Evolutionary conservation across 177 flowering plant species (phyloP).

Genomic region (Vitis hybrid): DNA sequence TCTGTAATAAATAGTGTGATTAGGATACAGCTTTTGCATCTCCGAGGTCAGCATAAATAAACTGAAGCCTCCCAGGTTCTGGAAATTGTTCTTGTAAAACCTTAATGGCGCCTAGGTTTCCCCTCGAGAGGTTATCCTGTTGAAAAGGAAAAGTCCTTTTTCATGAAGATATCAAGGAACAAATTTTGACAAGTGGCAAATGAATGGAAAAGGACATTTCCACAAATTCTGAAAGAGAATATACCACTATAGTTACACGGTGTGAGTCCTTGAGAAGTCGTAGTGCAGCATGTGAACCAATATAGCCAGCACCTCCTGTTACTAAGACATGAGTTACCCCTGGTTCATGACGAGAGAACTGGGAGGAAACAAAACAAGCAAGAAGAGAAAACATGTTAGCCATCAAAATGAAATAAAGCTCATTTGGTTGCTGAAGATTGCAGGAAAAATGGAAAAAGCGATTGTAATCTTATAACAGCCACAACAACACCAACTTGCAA

Average conservation of each 20-base stretch:
- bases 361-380: conserved; percentile 8
- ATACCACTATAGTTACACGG: conserved; percentile 95
- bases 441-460: too few species aligned
- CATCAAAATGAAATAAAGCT: not conserved
- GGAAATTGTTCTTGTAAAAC: conserved; percentile 78
- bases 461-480: too few species aligned
- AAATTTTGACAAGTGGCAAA: not conserved
- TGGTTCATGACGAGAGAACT: conserved; percentile 74
- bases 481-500: too few species aligned
- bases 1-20: not conserved
- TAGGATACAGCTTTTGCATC: conserved; percentile 91
- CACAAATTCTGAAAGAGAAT: not conserved
- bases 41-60: conserved; percentile 92
- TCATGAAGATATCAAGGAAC: not conserved
- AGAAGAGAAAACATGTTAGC: not conserved
- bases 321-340: conserved; percentile 92
- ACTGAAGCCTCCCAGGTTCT: conserved; percentile 88
- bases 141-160: conserved; percentile 4
- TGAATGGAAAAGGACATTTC: not conserved
- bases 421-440: not conserved
- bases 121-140: conserved; percentile 95
- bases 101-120: conserved; percentile 84
- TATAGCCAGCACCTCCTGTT: conserved; percentile 97
- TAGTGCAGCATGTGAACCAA: conserved; percentile 94
- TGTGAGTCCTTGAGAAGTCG: conserved; percentile 79